Evolutionary conservation across 257 asterid species (phyloP), one percentile per base, ranked within the genome.

Genomic region (Nicotiana sylvestris): DNA sequence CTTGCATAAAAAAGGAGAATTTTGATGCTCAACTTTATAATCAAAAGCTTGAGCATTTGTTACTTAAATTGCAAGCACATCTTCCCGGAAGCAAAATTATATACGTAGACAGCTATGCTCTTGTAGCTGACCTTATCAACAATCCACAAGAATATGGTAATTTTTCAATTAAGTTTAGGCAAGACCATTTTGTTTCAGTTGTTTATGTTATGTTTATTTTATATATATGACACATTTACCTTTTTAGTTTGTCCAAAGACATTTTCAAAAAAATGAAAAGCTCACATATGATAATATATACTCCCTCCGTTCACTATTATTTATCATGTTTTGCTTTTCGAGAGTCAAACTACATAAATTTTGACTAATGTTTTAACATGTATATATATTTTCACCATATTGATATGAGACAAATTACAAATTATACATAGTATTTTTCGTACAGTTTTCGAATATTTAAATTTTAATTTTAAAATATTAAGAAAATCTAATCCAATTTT

Each of bases 141-240:
- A 81, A 56, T 35, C 57, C 84, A 21, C 37, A 32, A 37, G 9
- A 21, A 69, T 39, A 81, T 81, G 80, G 84, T 69, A 68, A 56
- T 16, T 8, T n/a, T 4, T 39, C n/a, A 49, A 79, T 72, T 17
- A 57, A 57, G 62, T 57, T 57, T 57, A 17, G 64, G 18, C 21
- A 17, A 16, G 9, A 35, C 53, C 33, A 21, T 27, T 29, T 37
- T 37, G 18, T 6, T 30, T 77, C 67, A 60, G 21, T 21, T 21
- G 11, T 55, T 11, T 12, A 12, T 10, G 9, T 49, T 74, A 11
- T 21, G 4, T 15, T 13, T 4, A 39, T n/a, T 30, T 11, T 17
- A 27, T 67, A 4, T 65, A 51, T 8, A 12, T 43, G 27, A 15
- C 1, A 72, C 13, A 33, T 9, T 3, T 35, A 5, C 15, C 5